Base-by-base conservation (phyloP, 352 stramenopile genomes). In the Pythium volutum region DNA sequence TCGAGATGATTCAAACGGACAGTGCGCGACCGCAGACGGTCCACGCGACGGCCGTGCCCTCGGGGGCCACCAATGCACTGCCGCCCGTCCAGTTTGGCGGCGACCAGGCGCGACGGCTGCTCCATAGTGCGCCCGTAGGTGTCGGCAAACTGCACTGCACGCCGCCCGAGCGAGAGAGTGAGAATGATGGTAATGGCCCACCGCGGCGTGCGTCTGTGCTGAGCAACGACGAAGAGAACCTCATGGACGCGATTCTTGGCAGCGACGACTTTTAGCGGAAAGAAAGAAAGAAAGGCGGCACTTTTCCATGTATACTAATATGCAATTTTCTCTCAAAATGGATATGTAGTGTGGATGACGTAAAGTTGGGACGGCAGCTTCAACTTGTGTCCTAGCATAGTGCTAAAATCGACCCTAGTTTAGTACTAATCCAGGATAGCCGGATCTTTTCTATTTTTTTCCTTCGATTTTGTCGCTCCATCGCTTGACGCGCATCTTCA, bases 211-310 rank as follows among this genome's bases (percentile, higher is more conserved):
- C 53, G 10, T 79, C 70, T 1, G 73, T 84, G 49, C 71, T 93
- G 20, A 90, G 76, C 62, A 84, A 90, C 49, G 81, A 93, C 27
- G 84, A 93, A 60, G 84, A 93, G 70, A 89, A 75, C 63, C 66
- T 93, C 53, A 93, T 93, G 84, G 77, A 91, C 59, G 74, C 78
- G 38, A 93, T 93, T 41, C 67, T 92, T 25, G 80, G 74, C 55
- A 54, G 45, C 15, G 70, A 70, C 27, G 67, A 78, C 56, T 70
- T 67, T 23, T 73, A 57, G 27, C n/a, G n/a, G n/a, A n/a, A n/a
- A n/a, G n/a, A n/a, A n/a, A n/a, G n/a, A n/a, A 56, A 8, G 5
- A 16, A 15, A 3, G n/a, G n/a, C 42, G 4, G 5, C 20, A 27
- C n/a, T 48, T 48, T 27, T 48, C 42, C 18, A 48, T 48, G 42